Base-by-base conservation (phyloP, 176 grass and related monocot genomes). In the Raddia guianensis region DNA sequence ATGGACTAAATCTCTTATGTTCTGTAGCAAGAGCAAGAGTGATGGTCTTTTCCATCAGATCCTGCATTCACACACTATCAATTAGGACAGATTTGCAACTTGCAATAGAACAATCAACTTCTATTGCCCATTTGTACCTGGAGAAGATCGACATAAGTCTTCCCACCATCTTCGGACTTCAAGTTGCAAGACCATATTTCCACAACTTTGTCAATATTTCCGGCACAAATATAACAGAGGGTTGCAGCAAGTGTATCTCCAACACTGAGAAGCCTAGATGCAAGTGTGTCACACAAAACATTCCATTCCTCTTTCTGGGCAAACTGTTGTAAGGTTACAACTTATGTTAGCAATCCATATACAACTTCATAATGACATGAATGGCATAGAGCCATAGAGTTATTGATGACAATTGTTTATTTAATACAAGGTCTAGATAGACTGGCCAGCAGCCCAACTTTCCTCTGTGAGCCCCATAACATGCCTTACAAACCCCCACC, bases 41-140 rank as follows among this genome's bases (percentile, higher is more conserved):
- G 46, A 99, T 95, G 27, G 90, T 99, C 91, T 99, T 99, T 75
- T 99, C 97, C 92, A 99, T 99, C 81, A 99, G 93, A 91, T 99
- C 97, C 97, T 96, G 86, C 86, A 75, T 33, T 82, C 48, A 44
- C 51, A 90, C 20, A 69, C 8, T 45, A 45, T 70, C 20, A 13
- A 72, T 73, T 81, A 93, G 42, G 11, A 21, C 57, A 77, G 35
- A 66, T 64, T 75, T 5, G 2, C 58, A 77, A 42, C 5, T 60
- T 54, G 63, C 21, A 56, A 91, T 6, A 66, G 8, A 75, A 72
- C 18, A 81, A 80, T 46, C 5, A 78, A 18, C 11, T 71, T 80
- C 2, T 79, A 50, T 77, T 83, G 62, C 69, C 52, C 79, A 78
- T 70, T 49, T 18, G 65, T 86, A 99, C 96, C 90, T 99, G 96